These are phyloP conservation scores for Alternaria solani DNA, from an alignment of 2,329 filamentous ascomycete species.

Conservation along the genomic window DNA sequence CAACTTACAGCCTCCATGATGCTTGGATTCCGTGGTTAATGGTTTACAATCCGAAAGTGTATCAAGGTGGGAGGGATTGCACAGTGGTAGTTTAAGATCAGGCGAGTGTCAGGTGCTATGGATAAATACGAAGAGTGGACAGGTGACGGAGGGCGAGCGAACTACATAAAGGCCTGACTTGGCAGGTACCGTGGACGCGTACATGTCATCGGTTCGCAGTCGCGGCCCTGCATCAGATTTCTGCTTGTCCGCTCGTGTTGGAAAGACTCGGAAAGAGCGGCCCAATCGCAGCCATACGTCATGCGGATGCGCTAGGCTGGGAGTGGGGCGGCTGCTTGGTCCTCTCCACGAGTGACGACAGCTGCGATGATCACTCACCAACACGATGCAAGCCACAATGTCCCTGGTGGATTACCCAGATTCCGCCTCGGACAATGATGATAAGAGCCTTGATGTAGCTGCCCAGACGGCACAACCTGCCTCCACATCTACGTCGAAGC, in stretches of 20 bases:
- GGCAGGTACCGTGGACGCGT: slow-evolving; percentile 47
- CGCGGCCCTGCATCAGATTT: slow-evolving; percentile 28
- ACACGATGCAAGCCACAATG: slow-evolving; percentile 35
- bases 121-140: slow-evolving; percentile 14
- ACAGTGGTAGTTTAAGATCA: slow-evolving; percentile 4
- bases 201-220: slow-evolving; percentile 36
- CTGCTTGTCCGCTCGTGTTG: slow-evolving; percentile 14
- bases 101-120: slow-evolving; percentile 8
- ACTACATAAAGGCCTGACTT: slow-evolving; percentile 36
- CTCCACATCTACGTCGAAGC: slow-evolving; percentile 34
- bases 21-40: slow-evolving; percentile 7
- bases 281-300: slow-evolving; percentile 36
- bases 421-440: slow-evolving; percentile 61
- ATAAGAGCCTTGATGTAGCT: slow-evolving; percentile 21
- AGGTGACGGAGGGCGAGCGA: slow-evolving; percentile 24
- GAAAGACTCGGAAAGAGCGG: slow-evolving; percentile 14
- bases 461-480: slow-evolving; percentile 19
- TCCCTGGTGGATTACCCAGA: slow-evolving; percentile 58
- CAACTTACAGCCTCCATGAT: slow-evolving; percentile 18
- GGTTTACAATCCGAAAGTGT: neutral
- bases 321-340: slow-evolving; percentile 27
- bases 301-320: slow-evolving; percentile 34
- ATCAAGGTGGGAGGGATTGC: slow-evolving; percentile 1
- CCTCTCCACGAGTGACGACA: slow-evolving; percentile 29
- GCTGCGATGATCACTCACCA: slow-evolving; percentile 22